A percentile compares a stretch with the other conserved stretches of the same genome.
Evolutionary conservation across 148 eudicot genomes (phyloP).

Genomic region (Simmondsia chinensis): DNA sequence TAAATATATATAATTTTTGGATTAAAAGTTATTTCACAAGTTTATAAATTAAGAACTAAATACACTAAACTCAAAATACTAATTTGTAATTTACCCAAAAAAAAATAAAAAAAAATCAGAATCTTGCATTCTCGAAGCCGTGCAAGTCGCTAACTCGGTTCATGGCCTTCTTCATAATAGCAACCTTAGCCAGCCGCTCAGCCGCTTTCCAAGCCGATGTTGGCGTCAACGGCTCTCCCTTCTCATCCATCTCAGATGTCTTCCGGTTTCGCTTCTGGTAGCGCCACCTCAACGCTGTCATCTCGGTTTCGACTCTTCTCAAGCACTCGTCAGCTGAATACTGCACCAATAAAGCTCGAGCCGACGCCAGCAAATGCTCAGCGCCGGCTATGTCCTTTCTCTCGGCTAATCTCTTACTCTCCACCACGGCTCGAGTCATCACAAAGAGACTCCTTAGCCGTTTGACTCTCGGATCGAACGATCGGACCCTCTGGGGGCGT

Average conservation of each 20-base stretch:
- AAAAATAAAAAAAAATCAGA: slow-evolving; percentile 16
- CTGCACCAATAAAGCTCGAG: slow-evolving; percentile 54
- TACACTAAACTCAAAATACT: no score
- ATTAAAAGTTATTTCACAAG: no score
- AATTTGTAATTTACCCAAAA: no score
- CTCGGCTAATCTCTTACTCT: slow-evolving; percentile 47
- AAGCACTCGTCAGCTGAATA: slow-evolving; percentile 34
- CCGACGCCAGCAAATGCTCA: slow-evolving; percentile 50
- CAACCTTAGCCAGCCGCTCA: slow-evolving; percentile 91
- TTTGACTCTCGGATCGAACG: slow-evolving; percentile 45
- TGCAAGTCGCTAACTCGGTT: slow-evolving; percentile 91
- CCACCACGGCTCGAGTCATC: slow-evolving; percentile 76
- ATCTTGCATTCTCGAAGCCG: slow-evolving; percentile 96
- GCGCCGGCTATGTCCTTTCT: slow-evolving; percentile 55
- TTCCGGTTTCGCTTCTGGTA: slow-evolving; percentile 24
- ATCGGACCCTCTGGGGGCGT: slow-evolving; percentile 55
- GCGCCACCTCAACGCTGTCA: slow-evolving; percentile 42
- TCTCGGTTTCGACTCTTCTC: slow-evolving; percentile 54
- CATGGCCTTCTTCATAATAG: slow-evolving; percentile 72
- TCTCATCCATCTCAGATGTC: slow-evolving; percentile 39
- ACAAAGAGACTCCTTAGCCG: slow-evolving; percentile 61
- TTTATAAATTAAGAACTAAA: no score
- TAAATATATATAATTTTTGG: no score
- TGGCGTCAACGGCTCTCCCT: slow-evolving; percentile 76
- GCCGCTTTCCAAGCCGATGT: slow-evolving; percentile 98